Conservation (phyloP, 352 stramenopile genomes). For the Phytophthora constricta region DNA sequence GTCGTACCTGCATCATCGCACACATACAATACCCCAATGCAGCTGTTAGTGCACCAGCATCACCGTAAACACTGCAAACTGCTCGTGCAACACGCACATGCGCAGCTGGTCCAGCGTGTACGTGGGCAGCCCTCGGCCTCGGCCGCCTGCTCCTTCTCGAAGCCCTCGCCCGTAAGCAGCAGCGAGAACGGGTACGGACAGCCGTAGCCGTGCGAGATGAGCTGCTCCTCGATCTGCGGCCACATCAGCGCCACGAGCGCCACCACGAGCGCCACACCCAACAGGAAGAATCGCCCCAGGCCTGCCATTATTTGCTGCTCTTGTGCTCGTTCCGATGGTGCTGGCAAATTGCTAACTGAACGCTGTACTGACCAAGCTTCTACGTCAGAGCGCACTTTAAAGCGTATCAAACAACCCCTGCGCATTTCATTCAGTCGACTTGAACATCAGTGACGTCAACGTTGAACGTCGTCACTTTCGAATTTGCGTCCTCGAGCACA, state of each 20-base stretch:
- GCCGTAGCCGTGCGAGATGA: slow-evolving; percentile 51
- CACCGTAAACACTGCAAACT: no score
- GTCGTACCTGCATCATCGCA: slow-evolving; percentile 54
- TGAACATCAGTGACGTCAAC: slow-evolving; percentile 10
- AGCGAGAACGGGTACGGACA: slow-evolving; percentile 78
- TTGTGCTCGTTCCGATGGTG: slow-evolving; percentile 26
- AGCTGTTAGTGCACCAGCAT: background rate
- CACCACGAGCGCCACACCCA: slow-evolving; percentile 58
- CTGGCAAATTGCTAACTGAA: slow-evolving; percentile 24
- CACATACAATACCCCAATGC: slow-evolving; percentile 7
- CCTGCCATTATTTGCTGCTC: slow-evolving; percentile 33
- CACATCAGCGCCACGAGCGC: slow-evolving; percentile 68
- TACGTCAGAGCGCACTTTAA: no score
- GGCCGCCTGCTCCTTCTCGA: slow-evolving; percentile 25
- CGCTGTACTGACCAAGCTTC: background rate
- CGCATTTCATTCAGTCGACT: no score
- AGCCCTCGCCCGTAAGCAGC: slow-evolving; percentile 38
- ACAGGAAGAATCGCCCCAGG: slow-evolving; percentile 45
- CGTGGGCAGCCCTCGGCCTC: slow-evolving; percentile 39
- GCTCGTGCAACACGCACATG: no score
- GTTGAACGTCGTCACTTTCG: slow-evolving; percentile 20
- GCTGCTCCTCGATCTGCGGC: slow-evolving; percentile 77
- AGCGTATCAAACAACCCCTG: no score
- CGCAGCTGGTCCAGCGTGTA: slow-evolving; percentile 76
- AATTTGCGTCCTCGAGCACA: slow-evolving; percentile 12